These are phyloP conservation scores for Neonectria coccinea DNA, from an alignment of 2,329 filamentous ascomycete genomes.

Conservation along the genomic window DNA sequence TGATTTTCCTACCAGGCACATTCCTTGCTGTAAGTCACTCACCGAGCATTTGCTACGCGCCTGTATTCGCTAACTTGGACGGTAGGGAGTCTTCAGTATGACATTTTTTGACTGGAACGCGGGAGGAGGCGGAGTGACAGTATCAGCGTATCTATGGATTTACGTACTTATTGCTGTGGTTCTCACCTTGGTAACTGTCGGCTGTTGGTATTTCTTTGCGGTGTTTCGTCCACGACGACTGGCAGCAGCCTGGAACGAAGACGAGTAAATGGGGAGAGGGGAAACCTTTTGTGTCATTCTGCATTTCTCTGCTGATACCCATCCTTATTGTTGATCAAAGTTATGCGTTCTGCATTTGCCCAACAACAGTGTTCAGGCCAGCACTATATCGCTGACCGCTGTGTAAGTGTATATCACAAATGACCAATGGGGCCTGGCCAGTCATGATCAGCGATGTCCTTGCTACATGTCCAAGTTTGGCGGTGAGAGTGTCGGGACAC, in stretches of 20 bases:
- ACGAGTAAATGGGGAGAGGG: background rate
- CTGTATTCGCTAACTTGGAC: background rate
- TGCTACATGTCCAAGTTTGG: too few species aligned
- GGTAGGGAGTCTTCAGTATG: conserved; percentile 16
- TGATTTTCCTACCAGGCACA: conserved; percentile 28
- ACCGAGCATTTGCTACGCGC: background rate
- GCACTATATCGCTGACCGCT: too few species aligned
- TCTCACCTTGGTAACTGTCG: background rate
- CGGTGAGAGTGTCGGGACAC: too few species aligned
- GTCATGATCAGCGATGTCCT: too few species aligned
- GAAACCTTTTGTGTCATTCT: too few species aligned
- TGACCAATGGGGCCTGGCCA: too few species aligned
- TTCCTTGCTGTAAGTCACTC: conserved; percentile 17
- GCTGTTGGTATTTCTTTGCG: background rate
- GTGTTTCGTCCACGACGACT: background rate
- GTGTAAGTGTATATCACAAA: too few species aligned
- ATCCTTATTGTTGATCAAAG: too few species aligned
- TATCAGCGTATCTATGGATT: conserved; percentile 11
- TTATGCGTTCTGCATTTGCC: too few species aligned
- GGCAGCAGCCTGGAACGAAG: background rate
- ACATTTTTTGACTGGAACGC: conserved; percentile 7
- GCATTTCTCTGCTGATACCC: too few species aligned
- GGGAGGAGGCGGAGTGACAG: background rate
- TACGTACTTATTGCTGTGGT: conserved; percentile 2
- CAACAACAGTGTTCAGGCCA: too few species aligned